Conservation (phyloP, 192 early-diverging fungal species). For the Coemansia sp. region DNA sequence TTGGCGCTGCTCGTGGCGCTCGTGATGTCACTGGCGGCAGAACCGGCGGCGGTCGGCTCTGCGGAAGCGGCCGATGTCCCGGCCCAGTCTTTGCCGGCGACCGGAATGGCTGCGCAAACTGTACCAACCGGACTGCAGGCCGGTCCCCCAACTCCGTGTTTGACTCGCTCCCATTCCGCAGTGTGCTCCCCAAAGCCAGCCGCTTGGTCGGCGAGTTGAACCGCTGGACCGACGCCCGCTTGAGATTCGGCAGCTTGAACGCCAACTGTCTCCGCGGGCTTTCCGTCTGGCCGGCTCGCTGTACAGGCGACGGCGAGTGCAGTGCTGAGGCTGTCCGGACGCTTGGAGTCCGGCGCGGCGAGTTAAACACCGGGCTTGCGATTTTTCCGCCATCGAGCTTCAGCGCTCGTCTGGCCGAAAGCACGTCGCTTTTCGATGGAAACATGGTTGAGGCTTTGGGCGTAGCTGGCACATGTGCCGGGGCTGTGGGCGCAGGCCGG, state of each 20-base stretch:
- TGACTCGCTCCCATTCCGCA: no score
- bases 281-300: no score
- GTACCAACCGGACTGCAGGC: no score
- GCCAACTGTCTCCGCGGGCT: slow-evolving; percentile 9
- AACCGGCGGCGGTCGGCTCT: slow-evolving; percentile 12
- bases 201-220: slow-evolving; percentile 51
- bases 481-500: background rate
- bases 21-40: slow-evolving; percentile 24
- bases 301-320: background rate
- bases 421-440: slow-evolving; percentile 40
- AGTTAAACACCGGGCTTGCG: slow-evolving; percentile 7
- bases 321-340: background rate
- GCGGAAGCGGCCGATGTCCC: background rate
- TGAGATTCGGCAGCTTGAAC: slow-evolving; percentile 35
- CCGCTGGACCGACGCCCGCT: slow-evolving; percentile 13
- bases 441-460: slow-evolving; percentile 17
- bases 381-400: slow-evolving; percentile 10
- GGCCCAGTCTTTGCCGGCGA: background rate
- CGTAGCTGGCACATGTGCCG: background rate
- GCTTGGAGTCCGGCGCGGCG: slow-evolving; percentile 6
- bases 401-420: slow-evolving; percentile 40
- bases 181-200: background rate
- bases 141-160: no score
- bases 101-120: no score
- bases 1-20: background rate